phyloP scores from a whole-genome alignment of 768 basidiomycete genomes.

The Pleurotus giganteus region DNA sequence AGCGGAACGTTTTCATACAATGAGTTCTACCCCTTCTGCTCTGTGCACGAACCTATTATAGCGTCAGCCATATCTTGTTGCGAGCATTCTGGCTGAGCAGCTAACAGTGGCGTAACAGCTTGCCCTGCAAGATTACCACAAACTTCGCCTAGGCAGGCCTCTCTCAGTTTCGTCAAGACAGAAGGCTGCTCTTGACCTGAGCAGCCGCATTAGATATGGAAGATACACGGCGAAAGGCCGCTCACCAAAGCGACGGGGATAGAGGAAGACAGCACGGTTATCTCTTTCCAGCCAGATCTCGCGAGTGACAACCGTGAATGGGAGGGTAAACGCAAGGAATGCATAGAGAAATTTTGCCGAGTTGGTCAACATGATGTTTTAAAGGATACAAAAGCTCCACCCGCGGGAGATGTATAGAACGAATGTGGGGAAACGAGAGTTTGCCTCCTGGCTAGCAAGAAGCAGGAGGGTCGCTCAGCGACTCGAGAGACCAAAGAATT shows the following conservation, averaged over 20 bases:
- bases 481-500: background rate
- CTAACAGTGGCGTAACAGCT: conserved; percentile 51
- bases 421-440: background rate
- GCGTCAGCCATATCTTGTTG: conserved; percentile 58
- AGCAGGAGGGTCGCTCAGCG: conserved; percentile 11
- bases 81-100: conserved; percentile 49
- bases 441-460: conserved; percentile 12
- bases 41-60: conserved; percentile 46
- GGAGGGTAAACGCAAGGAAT: conserved; percentile 16
- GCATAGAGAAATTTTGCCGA: conserved; percentile 17
- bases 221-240: background rate
- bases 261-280: conserved; percentile 39
- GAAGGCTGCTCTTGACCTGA: conserved; percentile 41
- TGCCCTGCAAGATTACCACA: conserved; percentile 49
- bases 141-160: conserved; percentile 46
- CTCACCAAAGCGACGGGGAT: conserved; percentile 51
- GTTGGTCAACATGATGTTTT: conserved; percentile 20
- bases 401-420: conserved; percentile 13
- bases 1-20: background rate
- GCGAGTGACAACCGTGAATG: conserved; percentile 32
- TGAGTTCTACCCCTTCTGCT: background rate
- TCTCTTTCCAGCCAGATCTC: conserved; percentile 48
- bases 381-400: background rate
- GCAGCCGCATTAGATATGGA: background rate
- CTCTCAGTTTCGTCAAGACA: conserved; percentile 40